A percentile compares a stretch with the other conserved stretches of the same genome.
Conservation (phyloP, 2,329 filamentous ascomycete species). For the Calycina marina region DNA sequence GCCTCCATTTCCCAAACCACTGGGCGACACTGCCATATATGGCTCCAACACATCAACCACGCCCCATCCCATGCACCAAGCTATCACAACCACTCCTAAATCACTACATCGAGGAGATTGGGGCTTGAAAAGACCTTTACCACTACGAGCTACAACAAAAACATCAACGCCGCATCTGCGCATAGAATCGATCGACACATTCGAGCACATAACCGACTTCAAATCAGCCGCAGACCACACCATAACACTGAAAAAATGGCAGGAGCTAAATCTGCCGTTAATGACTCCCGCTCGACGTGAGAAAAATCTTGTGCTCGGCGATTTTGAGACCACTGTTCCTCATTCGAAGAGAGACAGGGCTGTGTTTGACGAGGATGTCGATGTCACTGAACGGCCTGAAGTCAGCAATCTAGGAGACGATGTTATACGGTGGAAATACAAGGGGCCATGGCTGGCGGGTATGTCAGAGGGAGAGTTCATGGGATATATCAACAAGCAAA, state of each 20-base stretch:
- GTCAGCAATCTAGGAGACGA: conserved; percentile 22
- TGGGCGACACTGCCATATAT: conserved; percentile 31
- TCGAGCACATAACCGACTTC: conserved; percentile 83
- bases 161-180: conserved; percentile 63
- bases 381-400: conserved; percentile 31
- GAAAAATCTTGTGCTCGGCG: not conserved
- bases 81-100: conserved; percentile 61
- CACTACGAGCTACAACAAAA: conserved; percentile 57
- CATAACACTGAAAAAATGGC: conserved; percentile 70
- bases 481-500: conserved; percentile 36
- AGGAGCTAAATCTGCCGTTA: conserved; percentile 64
- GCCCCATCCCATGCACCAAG: conserved; percentile 66
- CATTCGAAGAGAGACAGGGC: conserved; percentile 25
- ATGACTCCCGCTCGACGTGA: conserved; percentile 29
- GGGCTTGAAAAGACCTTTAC: conserved; percentile 79
- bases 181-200: conserved; percentile 65
- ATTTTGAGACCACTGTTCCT: not conserved
- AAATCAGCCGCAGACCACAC: conserved; percentile 69
- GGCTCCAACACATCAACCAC: conserved; percentile 58
- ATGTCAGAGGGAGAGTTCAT: conserved; percentile 46
- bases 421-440: conserved; percentile 48
- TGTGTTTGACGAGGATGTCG: conserved; percentile 44
- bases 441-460: conserved; percentile 50
- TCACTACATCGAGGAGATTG: conserved; percentile 73
- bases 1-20: conserved; percentile 52